These are phyloP conservation scores for Trichoderma breve DNA, from an alignment of 2,329 filamentous ascomycete genomes.

Conservation along the genomic window DNA sequence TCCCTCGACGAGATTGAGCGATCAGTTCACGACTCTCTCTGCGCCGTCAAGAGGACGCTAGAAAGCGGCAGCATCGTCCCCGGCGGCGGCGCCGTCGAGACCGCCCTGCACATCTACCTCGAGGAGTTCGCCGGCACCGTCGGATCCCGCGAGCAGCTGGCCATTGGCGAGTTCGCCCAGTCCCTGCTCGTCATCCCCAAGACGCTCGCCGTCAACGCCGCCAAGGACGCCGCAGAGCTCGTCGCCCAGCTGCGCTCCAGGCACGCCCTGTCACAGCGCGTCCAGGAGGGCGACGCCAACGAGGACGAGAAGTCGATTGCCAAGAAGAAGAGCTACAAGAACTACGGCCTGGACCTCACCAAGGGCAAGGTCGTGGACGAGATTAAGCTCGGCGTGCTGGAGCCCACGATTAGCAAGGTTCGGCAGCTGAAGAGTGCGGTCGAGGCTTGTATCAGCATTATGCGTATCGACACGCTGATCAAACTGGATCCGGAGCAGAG, in stretches of 20 bases:
- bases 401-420: slow-evolving; percentile 97
- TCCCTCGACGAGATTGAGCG: slow-evolving; percentile 99
- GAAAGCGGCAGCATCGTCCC: slow-evolving; percentile 97
- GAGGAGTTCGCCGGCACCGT: slow-evolving; percentile 98
- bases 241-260: slow-evolving; percentile 92
- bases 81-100: slow-evolving; percentile 94
- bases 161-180: slow-evolving; percentile 96
- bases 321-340: slow-evolving; percentile 96
- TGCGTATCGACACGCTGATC: slow-evolving; percentile 98
- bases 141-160: slow-evolving; percentile 93
- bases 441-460: slow-evolving; percentile 97
- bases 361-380: slow-evolving; percentile 91
- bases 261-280: slow-evolving; percentile 90
- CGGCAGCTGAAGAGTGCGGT: slow-evolving; percentile 98
- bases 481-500: slow-evolving; percentile 90
- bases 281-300: slow-evolving; percentile 76
- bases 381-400: slow-evolving; percentile 90
- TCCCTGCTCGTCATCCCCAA: slow-evolving; percentile 93
- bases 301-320: slow-evolving; percentile 87
- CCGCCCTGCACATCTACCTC: slow-evolving; percentile 97
- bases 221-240: slow-evolving; percentile 92
- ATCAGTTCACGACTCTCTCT: slow-evolving; percentile 94
- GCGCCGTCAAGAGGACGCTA: slow-evolving; percentile 92
- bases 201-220: slow-evolving; percentile 93
- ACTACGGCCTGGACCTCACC: slow-evolving; percentile 89